A percentile compares a stretch with the other conserved stretches of the same genome.
Evolutionary conservation across 305 asterid species (phyloP).

Genomic region (Ajuga reptans): DNA sequence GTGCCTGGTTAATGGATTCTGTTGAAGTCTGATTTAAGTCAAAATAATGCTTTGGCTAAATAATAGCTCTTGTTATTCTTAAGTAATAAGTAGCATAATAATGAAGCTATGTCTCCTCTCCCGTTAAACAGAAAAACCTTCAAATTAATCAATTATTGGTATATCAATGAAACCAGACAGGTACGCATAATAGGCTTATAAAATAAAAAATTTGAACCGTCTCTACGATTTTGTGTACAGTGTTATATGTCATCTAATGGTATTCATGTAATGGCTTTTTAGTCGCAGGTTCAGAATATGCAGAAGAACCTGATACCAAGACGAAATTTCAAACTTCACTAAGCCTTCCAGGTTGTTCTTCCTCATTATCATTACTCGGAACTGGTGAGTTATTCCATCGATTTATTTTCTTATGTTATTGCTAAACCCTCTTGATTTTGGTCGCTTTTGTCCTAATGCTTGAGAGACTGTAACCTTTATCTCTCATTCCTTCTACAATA

Average conservation of each 20-base stretch:
- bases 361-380: conserved; percentile 65
- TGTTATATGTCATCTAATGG: not conserved
- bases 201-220: not conserved
- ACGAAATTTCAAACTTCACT: conserved; percentile 61
- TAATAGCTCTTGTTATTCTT: not conserved
- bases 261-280: conserved; percentile 19
- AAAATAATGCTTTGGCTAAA: not conserved
- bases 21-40: not conserved
- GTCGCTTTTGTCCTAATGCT: not conserved
- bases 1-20: not conserved
- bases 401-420: not conserved
- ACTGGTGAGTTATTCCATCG: conserved; percentile 45
- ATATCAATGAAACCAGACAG: not conserved
- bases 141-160: not conserved
- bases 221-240: not conserved
- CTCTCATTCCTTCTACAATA: conserved; percentile 10
- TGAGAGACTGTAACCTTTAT: conserved; percentile 12
- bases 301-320: conserved; percentile 71
- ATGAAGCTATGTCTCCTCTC: not conserved
- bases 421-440: not conserved
- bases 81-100: not conserved
- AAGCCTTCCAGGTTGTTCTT: conserved; percentile 63
- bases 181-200: not conserved
- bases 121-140: not conserved
- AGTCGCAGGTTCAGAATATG: conserved; percentile 39